Conservation (phyloP, 2,329 filamentous ascomycete species). For the Furcasterigmium sp. region DNA sequence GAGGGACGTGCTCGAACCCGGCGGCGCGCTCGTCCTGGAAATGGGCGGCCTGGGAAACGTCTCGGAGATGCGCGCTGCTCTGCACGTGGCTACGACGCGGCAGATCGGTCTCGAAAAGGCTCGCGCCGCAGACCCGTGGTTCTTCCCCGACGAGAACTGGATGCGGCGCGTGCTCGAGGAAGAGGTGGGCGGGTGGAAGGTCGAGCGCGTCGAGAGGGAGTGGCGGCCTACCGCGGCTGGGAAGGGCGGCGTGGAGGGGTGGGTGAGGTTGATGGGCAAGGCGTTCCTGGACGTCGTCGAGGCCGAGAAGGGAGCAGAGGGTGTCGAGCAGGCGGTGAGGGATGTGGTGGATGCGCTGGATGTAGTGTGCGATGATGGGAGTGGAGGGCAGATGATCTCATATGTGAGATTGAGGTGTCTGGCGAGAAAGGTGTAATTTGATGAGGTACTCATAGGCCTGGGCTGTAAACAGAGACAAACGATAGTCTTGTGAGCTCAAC, state of each 20-base stretch:
- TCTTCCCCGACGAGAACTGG: slow-evolving; percentile 64
- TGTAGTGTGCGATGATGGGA: slow-evolving; percentile 47
- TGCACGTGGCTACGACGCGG: slow-evolving; percentile 47
- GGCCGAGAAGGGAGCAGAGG: slow-evolving; percentile 32
- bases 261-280: slow-evolving; percentile 60
- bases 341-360: slow-evolving; percentile 52
- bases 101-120: slow-evolving; percentile 46
- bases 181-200: slow-evolving; percentile 38
- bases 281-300: slow-evolving; percentile 49
- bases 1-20: slow-evolving; percentile 44
- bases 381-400: slow-evolving; percentile 49
- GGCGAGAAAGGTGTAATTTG: slow-evolving; percentile 32
- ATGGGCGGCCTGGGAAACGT: slow-evolving; percentile 69
- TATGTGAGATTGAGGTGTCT: slow-evolving; percentile 51
- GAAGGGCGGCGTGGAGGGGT: slow-evolving; percentile 57
- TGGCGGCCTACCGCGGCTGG: slow-evolving; percentile 59
- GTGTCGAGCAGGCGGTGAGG: slow-evolving; percentile 40
- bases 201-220: slow-evolving; percentile 54
- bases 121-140: slow-evolving; percentile 57
- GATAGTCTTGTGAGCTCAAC: too few species aligned
- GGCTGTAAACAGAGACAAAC: too few species aligned
- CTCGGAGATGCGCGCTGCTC: slow-evolving; percentile 53
- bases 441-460: too few species aligned
- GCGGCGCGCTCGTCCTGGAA: slow-evolving; percentile 60
- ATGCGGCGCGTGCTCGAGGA: slow-evolving; percentile 36